Base-by-base conservation (phyloP, 345 rosid species). In the Syzygium grande region DNA sequence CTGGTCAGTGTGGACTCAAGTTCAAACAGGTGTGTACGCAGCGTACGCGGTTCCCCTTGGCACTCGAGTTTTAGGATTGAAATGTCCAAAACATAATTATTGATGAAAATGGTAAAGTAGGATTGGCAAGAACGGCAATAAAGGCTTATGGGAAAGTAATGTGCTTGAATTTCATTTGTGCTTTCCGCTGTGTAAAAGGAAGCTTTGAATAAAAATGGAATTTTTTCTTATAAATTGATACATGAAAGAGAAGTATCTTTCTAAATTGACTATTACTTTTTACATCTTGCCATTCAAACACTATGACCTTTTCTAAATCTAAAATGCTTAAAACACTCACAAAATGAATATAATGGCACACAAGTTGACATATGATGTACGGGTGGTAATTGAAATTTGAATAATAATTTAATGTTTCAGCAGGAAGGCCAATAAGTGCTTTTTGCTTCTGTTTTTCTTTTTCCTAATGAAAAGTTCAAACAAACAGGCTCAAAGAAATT, bases 241-340 rank as follows among this genome's bases (percentile, higher is more conserved):
- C 46, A 30, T 68, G 46, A 68, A 68, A 34, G 1, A 68, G 21
- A 30, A 16, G 34, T 68, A 38, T 16, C 23, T 68, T 68, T 68
- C 2, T 0, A 0, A 1, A 29, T 63, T 38, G 38, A 58, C 23
- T 58, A 4, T 56, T 58, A 58, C 6, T 25, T 58, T 58, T 58
- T 58, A 58, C 63, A 58, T 23, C 1, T 58, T 58, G 25, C 14
- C 63, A 58, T n/a, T 58, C n/a, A 58, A 4, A 23, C 29, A 58
- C 29, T 58, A 23, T 25, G 1, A 58, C 5, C 23, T 0, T 58
- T 25, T 58, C 25, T 58, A 25, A 58, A 58, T 58, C 25, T 58
- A 58, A 0, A 58, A 25, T 6, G 11, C 14, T 58, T 58, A 58
- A 58, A 58, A 4, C 63, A 2, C 25, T 58, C 29, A 11, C 0